Base-by-base conservation (phyloP, 2,329 filamentous ascomycete species). In the Cladophialophora bantiana region DNA sequence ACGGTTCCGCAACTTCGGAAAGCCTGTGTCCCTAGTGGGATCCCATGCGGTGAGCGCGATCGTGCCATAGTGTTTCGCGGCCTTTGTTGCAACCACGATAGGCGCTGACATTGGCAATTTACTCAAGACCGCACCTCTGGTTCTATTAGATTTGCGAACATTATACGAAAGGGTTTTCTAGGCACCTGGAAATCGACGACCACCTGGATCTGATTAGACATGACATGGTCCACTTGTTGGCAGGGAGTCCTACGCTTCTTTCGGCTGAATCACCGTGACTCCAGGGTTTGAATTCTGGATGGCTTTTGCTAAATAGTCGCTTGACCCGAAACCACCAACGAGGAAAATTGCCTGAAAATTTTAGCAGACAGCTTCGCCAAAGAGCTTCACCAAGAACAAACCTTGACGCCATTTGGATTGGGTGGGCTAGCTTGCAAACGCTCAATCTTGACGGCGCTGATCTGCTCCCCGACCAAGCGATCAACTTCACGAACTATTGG, bases 311-410 rank as follows among this genome's bases (percentile, higher is more conserved):
- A 36, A 31, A 32, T 13, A 34, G 12, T 4, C 13, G 40, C 31
- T 45, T 48, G 57, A n/a, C n/a, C 34, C 31, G 9, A 34, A 45
- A 4, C 31, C 36, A 34, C n/a, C 38, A 60, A 60, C 20, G 12
- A 60, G 58, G 40, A 34, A 48, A n/a, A 36, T 60, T 50, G 36
- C 40, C 58, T 50, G 26, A 2, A 60, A 9, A 32, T 5, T 15
- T 58, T 34, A 42, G 13, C 53, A 36, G 10, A 13, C 9, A 4
- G 6, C n/a, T 12, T 32, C 1, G 53, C 9, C 12, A 18, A 31
- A 10, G 45, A 50, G 9, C 9, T 50, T 50, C 12, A 9, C 7
- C 7, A 10, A 10, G 45, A 12, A 50, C 45, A 7, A 9, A 54
- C 50, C 50, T 54, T 54, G 50, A 54, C 15, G 50, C 32, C 50